Conservation (phyloP, 2,329 filamentous ascomycete genomes). For the Aspergillus sp. region DNA sequence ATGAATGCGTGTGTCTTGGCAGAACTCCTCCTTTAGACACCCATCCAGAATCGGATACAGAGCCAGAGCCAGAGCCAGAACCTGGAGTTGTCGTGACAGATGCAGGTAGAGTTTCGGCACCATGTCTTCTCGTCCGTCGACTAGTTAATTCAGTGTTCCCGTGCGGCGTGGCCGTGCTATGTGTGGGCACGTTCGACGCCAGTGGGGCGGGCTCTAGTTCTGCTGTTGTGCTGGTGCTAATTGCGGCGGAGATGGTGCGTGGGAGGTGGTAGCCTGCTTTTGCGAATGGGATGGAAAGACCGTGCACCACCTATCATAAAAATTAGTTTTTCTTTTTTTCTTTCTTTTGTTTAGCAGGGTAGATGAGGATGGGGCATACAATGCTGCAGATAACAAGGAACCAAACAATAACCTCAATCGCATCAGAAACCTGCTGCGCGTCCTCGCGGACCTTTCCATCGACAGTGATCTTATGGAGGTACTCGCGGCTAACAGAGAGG, state of each 20-base stretch:
- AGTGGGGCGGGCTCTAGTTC: slow-evolving; percentile 33
- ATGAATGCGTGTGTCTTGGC: background rate
- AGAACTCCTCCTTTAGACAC: no score
- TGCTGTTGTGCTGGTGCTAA: slow-evolving; percentile 40
- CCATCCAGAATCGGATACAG: no score
- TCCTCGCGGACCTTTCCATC: slow-evolving; percentile 64
- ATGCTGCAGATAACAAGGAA: slow-evolving; percentile 82
- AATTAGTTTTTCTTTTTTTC: background rate
- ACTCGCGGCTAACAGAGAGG: slow-evolving; percentile 77
- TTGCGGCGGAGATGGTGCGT: slow-evolving; percentile 44
- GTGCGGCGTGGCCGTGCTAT: slow-evolving; percentile 34
- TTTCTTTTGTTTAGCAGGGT: background rate
- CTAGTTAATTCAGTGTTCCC: slow-evolving; percentile 11
- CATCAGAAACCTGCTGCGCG: slow-evolving; percentile 64
- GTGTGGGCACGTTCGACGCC: slow-evolving; percentile 26
- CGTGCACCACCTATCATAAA: slow-evolving; percentile 67
- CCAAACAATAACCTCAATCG: slow-evolving; percentile 75
- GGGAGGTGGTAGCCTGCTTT: slow-evolving; percentile 50
- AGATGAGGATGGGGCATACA: slow-evolving; percentile 45
- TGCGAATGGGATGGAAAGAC: slow-evolving; percentile 72
- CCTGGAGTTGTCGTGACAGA: no score
- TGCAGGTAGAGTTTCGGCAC: background rate
- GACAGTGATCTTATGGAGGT: slow-evolving; percentile 60
- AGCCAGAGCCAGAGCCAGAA: background rate
- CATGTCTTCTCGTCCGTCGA: slow-evolving; percentile 29